A percentile compares a stretch with the other conserved stretches of the same genome.
Evolutionary conservation across 139 green algal genomes (phyloP).

Genomic region (Eudorina sp.): DNA sequence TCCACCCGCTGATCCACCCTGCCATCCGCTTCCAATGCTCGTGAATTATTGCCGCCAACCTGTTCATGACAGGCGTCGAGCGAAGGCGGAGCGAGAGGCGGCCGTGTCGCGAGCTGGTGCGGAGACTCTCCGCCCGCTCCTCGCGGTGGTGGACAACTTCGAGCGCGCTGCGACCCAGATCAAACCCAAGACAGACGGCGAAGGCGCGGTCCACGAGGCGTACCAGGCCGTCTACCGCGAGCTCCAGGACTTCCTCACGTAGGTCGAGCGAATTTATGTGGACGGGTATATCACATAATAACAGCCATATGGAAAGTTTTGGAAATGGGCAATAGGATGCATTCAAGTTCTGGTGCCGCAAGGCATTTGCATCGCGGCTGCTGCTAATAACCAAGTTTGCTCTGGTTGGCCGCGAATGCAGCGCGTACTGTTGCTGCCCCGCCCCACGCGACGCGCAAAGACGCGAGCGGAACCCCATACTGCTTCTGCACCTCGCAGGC

Average conservation of each 20-base stretch:
- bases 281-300: too few relatives aligned
- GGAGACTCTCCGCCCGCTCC: slow-evolving; percentile 40
- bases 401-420: too few relatives aligned
- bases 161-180: slow-evolving; percentile 39
- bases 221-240: slow-evolving; percentile 21
- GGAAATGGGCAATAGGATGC: too few relatives aligned
- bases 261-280: neutral
- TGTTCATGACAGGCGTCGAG: slow-evolving; percentile 18
- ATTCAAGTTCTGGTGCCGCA: too few relatives aligned
- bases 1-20: too few relatives aligned
- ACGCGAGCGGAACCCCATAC: too few relatives aligned
- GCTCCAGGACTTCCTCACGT: slow-evolving; percentile 29
- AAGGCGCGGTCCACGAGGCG: slow-evolving; percentile 30
- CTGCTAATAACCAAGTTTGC: too few relatives aligned
- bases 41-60: neutral
- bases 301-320: too few relatives aligned
- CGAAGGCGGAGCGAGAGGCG: neutral
- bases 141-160: slow-evolving; percentile 57
- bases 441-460: too few relatives aligned
- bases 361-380: too few relatives aligned
- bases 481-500: neutral
- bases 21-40: too few relatives aligned
- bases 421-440: too few relatives aligned
- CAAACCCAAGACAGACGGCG: slow-evolving; percentile 48
- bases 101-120: neutral